Evolutionary conservation across 345 rosid species (phyloP).

Genomic region (Citrus unshiu): DNA sequence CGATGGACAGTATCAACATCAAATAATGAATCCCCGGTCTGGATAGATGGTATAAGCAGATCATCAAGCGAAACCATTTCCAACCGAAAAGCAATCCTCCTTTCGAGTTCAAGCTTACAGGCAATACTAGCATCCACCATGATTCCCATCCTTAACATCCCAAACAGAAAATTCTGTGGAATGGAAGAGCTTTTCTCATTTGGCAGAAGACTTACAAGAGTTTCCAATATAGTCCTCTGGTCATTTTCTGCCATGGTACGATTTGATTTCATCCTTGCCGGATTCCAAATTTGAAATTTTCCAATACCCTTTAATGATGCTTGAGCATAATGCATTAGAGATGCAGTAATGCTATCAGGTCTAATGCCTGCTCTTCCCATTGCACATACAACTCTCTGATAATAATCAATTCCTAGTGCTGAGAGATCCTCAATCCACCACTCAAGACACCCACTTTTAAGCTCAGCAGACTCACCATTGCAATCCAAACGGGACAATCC

Average conservation of each 20-base stretch:
- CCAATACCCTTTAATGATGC: slow-evolving; percentile 54
- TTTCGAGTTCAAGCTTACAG: slow-evolving; percentile 70
- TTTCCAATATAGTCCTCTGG: slow-evolving; percentile 57
- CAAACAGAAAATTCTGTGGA: slow-evolving; percentile 73
- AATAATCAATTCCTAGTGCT: slow-evolving; percentile 51
- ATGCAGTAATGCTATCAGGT: slow-evolving; percentile 50
- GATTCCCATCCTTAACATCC: slow-evolving; percentile 66
- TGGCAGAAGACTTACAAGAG: slow-evolving; percentile 63
- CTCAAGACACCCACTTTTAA: slow-evolving; percentile 50
- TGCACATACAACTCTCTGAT: slow-evolving; percentile 48
- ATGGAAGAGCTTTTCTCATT: slow-evolving; percentile 36
- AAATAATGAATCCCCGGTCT: slow-evolving; percentile 59
- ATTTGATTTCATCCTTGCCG: slow-evolving; percentile 35
- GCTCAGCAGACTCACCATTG: slow-evolving; percentile 43
- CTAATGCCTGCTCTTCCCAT: slow-evolving; percentile 61
- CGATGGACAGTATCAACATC: slow-evolving; percentile 74
- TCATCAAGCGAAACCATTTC: slow-evolving; percentile 71
- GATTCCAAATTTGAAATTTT: slow-evolving; percentile 50
- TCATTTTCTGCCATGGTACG: slow-evolving; percentile 32
- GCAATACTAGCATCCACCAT: slow-evolving; percentile 44
- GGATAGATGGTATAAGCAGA: slow-evolving; percentile 74
- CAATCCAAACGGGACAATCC: slow-evolving; percentile 53
- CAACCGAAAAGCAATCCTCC: slow-evolving; percentile 51
- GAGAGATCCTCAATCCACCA: slow-evolving; percentile 90
- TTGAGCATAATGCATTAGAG: slow-evolving; percentile 80